Percentiles rank a stretch among this genome's conserved stretches.
phyloP scores from a whole-genome alignment of 352 stramenopile genomes.

The Pythium pyrilobum region DNA sequence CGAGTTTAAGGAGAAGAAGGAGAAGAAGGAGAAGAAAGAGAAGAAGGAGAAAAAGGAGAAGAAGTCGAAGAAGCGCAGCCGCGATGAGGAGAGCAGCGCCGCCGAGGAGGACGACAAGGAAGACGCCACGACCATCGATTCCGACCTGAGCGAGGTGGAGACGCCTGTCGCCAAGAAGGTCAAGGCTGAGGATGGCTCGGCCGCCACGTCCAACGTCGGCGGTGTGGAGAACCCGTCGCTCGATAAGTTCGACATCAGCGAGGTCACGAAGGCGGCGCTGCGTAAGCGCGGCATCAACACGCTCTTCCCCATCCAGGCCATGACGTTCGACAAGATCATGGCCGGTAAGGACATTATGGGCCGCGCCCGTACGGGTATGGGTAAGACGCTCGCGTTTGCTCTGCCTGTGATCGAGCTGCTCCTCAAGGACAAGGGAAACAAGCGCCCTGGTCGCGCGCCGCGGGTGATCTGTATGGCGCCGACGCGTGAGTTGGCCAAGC shows the following conservation, averaged over 20 bases:
- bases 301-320: slow-evolving; percentile 91
- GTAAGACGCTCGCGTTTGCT: slow-evolving; percentile 98
- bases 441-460: slow-evolving; percentile 64
- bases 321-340: slow-evolving; percentile 95
- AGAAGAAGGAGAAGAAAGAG: slow-evolving; percentile 61
- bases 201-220: slow-evolving; percentile 25
- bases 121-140: slow-evolving; percentile 33
- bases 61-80: slow-evolving; percentile 68
- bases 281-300: slow-evolving; percentile 75
- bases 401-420: slow-evolving; percentile 93
- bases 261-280: slow-evolving; percentile 55
- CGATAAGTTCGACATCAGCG: slow-evolving; percentile 60
- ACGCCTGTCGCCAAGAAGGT: slow-evolving; percentile 22
- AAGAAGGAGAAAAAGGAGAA: slow-evolving; percentile 72
- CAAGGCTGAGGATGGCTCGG: slow-evolving; percentile 29
- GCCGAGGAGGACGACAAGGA: slow-evolving; percentile 2
- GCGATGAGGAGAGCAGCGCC: slow-evolving; percentile 23
- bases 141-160: slow-evolving; percentile 51
- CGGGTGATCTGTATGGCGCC: slow-evolving; percentile 96
- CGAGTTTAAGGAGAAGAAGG: slow-evolving; percentile 41
- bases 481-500: slow-evolving; percentile 96
- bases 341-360: slow-evolving; percentile 97
- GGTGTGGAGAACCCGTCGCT: slow-evolving; percentile 66
- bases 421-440: slow-evolving; percentile 75
- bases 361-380: slow-evolving; percentile 95